Evolutionary conservation across 805 yeast species (phyloP).

Genomic region (Candida chauliodis): DNA sequence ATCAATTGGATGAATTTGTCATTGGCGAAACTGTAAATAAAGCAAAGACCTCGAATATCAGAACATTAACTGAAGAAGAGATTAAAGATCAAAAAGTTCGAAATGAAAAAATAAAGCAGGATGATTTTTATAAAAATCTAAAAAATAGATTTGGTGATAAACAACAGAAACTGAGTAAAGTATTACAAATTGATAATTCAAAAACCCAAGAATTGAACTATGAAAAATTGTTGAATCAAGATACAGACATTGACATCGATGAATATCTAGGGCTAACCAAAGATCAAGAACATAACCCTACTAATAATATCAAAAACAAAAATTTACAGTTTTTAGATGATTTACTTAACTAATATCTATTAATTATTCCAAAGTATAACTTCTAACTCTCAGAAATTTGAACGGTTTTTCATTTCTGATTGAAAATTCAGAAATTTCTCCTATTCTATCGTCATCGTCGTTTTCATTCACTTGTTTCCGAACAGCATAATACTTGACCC

Average conservation of each 20-base stretch:
- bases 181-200: constrained; percentile 35
- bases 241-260: constrained; percentile 16
- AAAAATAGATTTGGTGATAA: constrained; percentile 23
- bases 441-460: constrained; percentile 42
- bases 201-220: constrained; percentile 23
- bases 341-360: constrained; percentile 3
- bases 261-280: constrained; percentile 6
- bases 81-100: constrained; percentile 21
- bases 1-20: constrained; percentile 32
- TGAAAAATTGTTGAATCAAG: constrained; percentile 14
- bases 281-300: constrained; percentile 3
- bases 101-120: constrained; percentile 21
- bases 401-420: constrained; percentile 75
- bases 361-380: constrained; percentile 24
- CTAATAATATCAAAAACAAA: not conserved
- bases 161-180: constrained; percentile 12
- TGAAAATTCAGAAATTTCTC: constrained; percentile 47
- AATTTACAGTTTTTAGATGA: constrained; percentile 7
- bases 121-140: constrained; percentile 25
- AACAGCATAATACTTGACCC: constrained; percentile 62
- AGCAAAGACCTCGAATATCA: constrained; percentile 9
- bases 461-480: constrained; percentile 32
- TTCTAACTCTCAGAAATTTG: constrained; percentile 63
- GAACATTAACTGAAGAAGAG: constrained; percentile 26
- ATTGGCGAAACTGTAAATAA: constrained; percentile 24